A percentile compares a stretch with the other conserved stretches of the same genome.
Conservation (phyloP, 257 asterid genomes). For the Galeopsis tetrahit region DNA sequence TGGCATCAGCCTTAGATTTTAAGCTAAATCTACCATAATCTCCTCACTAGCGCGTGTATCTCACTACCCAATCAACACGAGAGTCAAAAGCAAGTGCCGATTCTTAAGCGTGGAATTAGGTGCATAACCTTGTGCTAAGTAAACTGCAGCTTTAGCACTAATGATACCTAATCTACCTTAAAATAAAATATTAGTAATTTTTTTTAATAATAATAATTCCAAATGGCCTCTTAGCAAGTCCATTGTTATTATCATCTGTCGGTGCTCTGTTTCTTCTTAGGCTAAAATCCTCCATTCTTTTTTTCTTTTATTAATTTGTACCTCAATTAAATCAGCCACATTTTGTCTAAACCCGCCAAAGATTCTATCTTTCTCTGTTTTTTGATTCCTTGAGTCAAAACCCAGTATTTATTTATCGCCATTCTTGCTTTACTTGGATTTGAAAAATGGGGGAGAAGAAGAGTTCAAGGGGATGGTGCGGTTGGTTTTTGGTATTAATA, state of each 20-base stretch:
- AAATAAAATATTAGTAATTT: background rate
- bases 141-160: background rate
- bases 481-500: conserved; percentile 65
- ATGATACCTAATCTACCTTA: conserved; percentile 15
- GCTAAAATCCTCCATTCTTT: conserved; percentile 3
- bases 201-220: background rate
- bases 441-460: conserved; percentile 58
- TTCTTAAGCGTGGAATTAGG: background rate
- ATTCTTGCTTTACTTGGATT: too few relatives aligned
- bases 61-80: conserved; percentile 28
- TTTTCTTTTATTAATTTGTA: too few relatives aligned
- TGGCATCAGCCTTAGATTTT: conserved; percentile 3
- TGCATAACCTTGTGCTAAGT: background rate
- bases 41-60: background rate
- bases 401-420: conserved; percentile 12
- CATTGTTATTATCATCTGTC: conserved; percentile 39
- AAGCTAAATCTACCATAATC: background rate
- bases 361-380: background rate
- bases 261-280: conserved; percentile 37
- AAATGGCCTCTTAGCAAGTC: background rate
- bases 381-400: conserved; percentile 31
- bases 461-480: conserved; percentile 68
- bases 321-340: conserved; percentile 23
- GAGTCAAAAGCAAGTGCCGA: background rate
- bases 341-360: conserved; percentile 27